Base-by-base conservation (phyloP, 2,329 filamentous ascomycete species). In the Fusarium anthophilum region DNA sequence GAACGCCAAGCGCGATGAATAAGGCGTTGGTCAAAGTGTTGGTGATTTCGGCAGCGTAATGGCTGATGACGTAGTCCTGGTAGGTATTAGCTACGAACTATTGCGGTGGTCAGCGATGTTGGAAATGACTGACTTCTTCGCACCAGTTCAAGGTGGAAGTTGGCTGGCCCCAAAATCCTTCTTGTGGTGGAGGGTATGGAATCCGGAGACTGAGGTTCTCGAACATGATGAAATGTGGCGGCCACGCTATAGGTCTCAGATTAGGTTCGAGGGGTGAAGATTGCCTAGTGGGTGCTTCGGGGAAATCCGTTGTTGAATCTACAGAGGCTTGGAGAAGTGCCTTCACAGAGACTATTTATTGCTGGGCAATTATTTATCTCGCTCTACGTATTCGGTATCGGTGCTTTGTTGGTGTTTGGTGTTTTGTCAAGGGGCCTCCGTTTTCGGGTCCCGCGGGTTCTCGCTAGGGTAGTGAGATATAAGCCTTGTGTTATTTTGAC, bases 231-330 rank as follows among this genome's bases (percentile, higher is more conserved):
- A 6, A 18, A 13, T 45, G 15, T 13, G n/a, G n/a, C 43, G n/a
- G 1, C n/a, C 4, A 6, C 12, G 17, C 17, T 45, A 1, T 1
- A 18, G n/a, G 15, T 18, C n/a, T 12, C 15, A 18, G n/a, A 24
- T 44, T 37, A 18, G 35, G 35, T 37, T 37, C 35, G 2, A 1
- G 3, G 32, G 14, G 14, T 35, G 14, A 35, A 17, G 32, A 35
- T 35, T 35, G 14, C 32, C 32, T 35, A 17, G 32, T 1, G 32
- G 35, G 17, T 37, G 35, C 35, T 37, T 17, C 35, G 35, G 35
- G 17, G 9, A 5, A 37, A 5, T 37, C 15, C 15, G 35, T 17
- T 18, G 9, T 18, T 1, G 3, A 37, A 2, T 18, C 35, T 37
- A 2, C 1, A 10, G 8, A 35, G 35, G 10, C 15, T 37, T 37